Base-by-base conservation (phyloP, 768 basidiomycete species). In the Mycena galopus region DNA sequence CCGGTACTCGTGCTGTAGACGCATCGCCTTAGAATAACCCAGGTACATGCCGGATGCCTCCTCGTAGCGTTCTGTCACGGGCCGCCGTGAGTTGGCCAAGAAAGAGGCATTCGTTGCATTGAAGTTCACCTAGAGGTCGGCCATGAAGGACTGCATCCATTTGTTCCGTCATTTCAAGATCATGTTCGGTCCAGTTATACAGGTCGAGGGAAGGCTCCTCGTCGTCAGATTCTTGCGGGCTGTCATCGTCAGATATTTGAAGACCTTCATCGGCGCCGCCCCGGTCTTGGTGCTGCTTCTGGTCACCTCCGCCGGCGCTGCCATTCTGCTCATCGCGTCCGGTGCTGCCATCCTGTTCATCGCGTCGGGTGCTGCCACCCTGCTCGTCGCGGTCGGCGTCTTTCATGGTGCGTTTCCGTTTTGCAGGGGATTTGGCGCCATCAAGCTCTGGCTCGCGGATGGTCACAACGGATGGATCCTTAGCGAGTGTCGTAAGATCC, bases 91-190 rank as follows among this genome's bases (percentile, higher is more conserved):
- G 47, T 50, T 23, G 16, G 23, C 47, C 47, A 50, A 50, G 23
- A 23, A 23, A 23, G 47, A 50, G n/a, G 47, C 23, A 50, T 23
- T n/a, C 47, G 9, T 50, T n/a, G 47, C n/a, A 42, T 44, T n/a
- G n/a, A n/a, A 12, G 25, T 59, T 51, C 67, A 69, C 67, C 33
- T 12, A 69, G 56, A 42, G 55, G 63, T 25, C 63, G 62, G 35
- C 27, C 12, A 19, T 65, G 14, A 25, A 71, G 69, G 27, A 29
- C 32, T 12, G 69, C 69, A 51, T 71, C 69, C 23, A 65, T 7
- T n/a, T n/a, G 11, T 47, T 65, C 69, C 6, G 57, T 47, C 9
- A 27, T 32, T 35, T 32, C 23, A 33, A 71, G 30, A 23, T 65
- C 57, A 19, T 33, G 44, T 23, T 65, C 56, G 1, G 56, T 65